Conservation (phyloP, 805 yeast species). For the Wickerhamomyces pijperi region DNA sequence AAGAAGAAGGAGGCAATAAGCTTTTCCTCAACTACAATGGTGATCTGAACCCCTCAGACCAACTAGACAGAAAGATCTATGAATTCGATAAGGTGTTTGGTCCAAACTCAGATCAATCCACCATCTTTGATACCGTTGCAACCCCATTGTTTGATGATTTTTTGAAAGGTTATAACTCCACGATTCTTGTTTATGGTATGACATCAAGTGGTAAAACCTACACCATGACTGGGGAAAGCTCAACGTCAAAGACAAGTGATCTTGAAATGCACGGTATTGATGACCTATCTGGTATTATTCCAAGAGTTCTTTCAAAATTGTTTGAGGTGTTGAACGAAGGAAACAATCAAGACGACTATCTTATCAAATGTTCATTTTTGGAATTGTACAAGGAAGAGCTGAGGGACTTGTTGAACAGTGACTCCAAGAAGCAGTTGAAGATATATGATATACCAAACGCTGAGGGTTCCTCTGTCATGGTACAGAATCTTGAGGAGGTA, state of each 20-base stretch:
- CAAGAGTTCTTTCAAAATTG: constrained; percentile 43
- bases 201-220: constrained; percentile 87
- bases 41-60: constrained; percentile 27
- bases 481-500: constrained; percentile 58
- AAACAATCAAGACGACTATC: constrained; percentile 32
- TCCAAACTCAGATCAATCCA: constrained; percentile 63
- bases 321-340: constrained; percentile 38
- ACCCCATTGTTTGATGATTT: constrained; percentile 55
- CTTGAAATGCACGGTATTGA: constrained; percentile 14
- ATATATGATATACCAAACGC: constrained; percentile 32
- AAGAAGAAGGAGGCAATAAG: constrained; percentile 34
- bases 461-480: constrained; percentile 26
- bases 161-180: constrained; percentile 67
- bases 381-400: constrained; percentile 86
- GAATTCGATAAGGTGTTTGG: constrained; percentile 77
- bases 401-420: constrained; percentile 47
- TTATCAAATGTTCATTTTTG: constrained; percentile 69
- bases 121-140: constrained; percentile 58
- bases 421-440: constrained; percentile 35
- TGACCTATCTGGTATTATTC: constrained; percentile 56
- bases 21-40: constrained; percentile 34
- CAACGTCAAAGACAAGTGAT: neutral
- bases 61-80: constrained; percentile 43
- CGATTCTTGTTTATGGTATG: constrained; percentile 83
- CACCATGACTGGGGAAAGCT: constrained; percentile 62